A percentile compares a stretch with the other conserved stretches of the same genome.
These are phyloP conservation scores for Pleodorina starrii DNA, from an alignment of 139 green algal species.

Conservation along the genomic window DNA sequence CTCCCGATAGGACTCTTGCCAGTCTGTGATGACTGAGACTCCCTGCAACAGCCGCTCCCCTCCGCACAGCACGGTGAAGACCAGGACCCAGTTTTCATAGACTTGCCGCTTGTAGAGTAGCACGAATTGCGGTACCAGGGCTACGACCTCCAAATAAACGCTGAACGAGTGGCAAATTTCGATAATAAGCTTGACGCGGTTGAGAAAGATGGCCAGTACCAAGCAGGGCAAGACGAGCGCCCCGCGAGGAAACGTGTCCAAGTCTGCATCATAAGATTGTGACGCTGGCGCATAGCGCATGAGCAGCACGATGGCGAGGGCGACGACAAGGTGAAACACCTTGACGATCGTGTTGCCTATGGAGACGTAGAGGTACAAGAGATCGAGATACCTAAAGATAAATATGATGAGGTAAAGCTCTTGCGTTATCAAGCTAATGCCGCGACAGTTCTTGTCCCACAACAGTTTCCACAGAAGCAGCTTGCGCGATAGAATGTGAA, in stretches of 20 bases:
- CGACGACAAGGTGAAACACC: constrained; percentile 47
- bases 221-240: constrained; percentile 34
- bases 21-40: constrained; percentile 32
- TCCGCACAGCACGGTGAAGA: constrained; percentile 33
- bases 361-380: constrained; percentile 46
- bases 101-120: constrained; percentile 52
- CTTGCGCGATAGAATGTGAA: constrained; percentile 38
- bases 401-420: constrained; percentile 54
- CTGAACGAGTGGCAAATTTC: constrained; percentile 57
- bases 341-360: constrained; percentile 44
- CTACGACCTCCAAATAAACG: constrained; percentile 52
- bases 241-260: constrained; percentile 45
- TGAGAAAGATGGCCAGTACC: constrained; percentile 49
- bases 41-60: constrained; percentile 37
- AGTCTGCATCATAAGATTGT: constrained; percentile 47
- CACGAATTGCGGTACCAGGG: constrained; percentile 54
- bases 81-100: constrained; percentile 55
- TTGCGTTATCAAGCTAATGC: constrained; percentile 46
- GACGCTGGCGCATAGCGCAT: constrained; percentile 54
- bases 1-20: not conserved
- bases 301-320: constrained; percentile 50
- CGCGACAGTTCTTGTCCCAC: constrained; percentile 53
- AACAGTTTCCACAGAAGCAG: constrained; percentile 53
- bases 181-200: constrained; percentile 55
- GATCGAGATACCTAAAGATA: constrained; percentile 52